Evolutionary conservation across 139 green algal genomes (phyloP).

Genomic region (Penium margaritaceum): DNA sequence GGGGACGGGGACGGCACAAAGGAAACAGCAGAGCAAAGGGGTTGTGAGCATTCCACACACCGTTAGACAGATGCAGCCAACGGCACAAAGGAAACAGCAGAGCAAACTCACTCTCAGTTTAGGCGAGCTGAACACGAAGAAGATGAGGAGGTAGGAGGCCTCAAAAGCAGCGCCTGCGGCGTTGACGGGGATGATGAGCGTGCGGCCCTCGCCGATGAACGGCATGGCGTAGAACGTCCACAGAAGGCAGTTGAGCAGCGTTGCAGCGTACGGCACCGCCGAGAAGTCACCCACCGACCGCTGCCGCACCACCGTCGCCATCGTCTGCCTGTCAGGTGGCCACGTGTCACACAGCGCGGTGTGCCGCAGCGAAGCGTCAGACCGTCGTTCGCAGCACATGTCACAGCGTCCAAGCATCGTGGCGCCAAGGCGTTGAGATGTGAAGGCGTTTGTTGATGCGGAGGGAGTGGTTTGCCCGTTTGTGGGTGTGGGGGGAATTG

Average conservation of each 20-base stretch:
- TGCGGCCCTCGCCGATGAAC: conserved; percentile 7
- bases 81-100: no score
- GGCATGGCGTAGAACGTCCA: conserved; percentile 41
- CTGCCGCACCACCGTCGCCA: conserved; percentile 6
- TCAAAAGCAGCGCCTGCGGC: conserved; percentile 3
- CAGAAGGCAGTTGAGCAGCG: conserved; percentile 37
- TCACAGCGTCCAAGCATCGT: no score
- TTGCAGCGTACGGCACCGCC: conserved; percentile 26
- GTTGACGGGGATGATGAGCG: conserved; percentile 31
- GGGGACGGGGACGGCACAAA: no score
- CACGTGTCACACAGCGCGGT: neutral
- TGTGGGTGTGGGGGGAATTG: neutral
- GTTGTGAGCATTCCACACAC: no score
- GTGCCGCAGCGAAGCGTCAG: no score
- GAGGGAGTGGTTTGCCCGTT: neutral
- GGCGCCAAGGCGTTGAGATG: neutral
- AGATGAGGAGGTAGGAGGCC: conserved; percentile 23
- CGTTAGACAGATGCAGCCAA: no score
- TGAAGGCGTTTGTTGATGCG: neutral
- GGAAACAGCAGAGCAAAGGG: no score
- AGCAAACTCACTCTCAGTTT: no score
- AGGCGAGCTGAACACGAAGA: conserved; percentile 5
- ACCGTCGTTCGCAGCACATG: no score
- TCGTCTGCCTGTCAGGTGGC: conserved; percentile 6
- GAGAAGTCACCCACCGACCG: conserved; percentile 28